A percentile compares a stretch with the other conserved stretches of the same genome.
Evolutionary conservation across 495 filamentous ascomycete genomes (phyloP).

Genomic region (Tuber microsphaerosporum): DNA sequence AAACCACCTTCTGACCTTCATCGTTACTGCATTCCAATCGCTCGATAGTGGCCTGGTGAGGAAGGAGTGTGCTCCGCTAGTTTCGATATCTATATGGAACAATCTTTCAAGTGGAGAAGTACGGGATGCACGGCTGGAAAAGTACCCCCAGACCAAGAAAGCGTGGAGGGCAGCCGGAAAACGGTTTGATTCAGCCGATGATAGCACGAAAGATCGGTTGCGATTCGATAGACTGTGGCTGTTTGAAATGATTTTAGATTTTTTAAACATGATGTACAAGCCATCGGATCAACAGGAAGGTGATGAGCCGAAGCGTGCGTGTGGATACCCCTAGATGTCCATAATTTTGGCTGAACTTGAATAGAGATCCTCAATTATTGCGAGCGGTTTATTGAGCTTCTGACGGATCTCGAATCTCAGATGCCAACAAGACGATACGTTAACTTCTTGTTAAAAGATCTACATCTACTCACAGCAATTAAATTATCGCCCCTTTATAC

Average conservation of each 20-base stretch:
- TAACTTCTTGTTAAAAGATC: constrained; percentile 82
- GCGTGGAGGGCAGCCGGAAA: constrained; percentile 84
- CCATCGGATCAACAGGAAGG: constrained; percentile 28
- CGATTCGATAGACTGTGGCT: constrained; percentile 93
- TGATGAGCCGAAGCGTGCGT: constrained; percentile 32
- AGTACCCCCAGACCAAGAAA: constrained; percentile 65
- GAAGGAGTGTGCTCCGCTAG: constrained; percentile 91
- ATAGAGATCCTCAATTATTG: constrained; percentile 71
- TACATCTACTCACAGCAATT: constrained; percentile 79
- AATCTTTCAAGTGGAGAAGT: constrained; percentile 65
- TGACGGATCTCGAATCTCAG: constrained; percentile 87
- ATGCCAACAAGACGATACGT: constrained; percentile 89
- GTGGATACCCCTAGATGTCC: not conserved
- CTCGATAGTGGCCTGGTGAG: constrained; percentile 81
- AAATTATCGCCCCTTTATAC: constrained; percentile 71
- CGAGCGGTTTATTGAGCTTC: constrained; percentile 83
- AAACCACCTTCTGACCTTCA: constrained; percentile 72
- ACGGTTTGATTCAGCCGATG: constrained; percentile 81
- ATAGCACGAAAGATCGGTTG: constrained; percentile 65
- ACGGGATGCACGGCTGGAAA: constrained; percentile 61
- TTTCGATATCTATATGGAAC: constrained; percentile 93
- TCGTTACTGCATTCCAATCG: constrained; percentile 88
- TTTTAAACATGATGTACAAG: constrained; percentile 64
- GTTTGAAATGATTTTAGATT: constrained; percentile 77
- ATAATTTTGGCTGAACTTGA: constrained; percentile 25